Percentiles rank a stretch among this genome's conserved stretches.
phyloP scores from a whole-genome alignment of 164 flowering plant genomes.

The Berberis vulgaris region DNA sequence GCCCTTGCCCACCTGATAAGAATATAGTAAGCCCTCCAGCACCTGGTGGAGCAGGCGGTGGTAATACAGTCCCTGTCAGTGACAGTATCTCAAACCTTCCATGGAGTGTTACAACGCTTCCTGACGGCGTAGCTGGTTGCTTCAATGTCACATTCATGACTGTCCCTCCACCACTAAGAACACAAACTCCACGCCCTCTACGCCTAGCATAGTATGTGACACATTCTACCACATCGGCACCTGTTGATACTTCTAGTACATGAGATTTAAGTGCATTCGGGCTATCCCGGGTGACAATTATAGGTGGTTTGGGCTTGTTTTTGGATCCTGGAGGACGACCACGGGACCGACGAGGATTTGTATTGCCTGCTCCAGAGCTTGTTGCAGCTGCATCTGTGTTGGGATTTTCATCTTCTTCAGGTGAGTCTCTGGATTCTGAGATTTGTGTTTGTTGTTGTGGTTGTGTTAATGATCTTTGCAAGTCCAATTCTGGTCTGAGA shows the following conservation, averaged over 20 bases:
- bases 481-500: conserved; percentile 26
- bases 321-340: conserved; percentile 32
- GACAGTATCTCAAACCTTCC: conserved; percentile 29
- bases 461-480: conserved; percentile 16
- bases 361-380: conserved; percentile 10
- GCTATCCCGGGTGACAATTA: conserved; percentile 23
- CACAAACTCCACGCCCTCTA: conserved; percentile 24
- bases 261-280: conserved; percentile 25
- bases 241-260: conserved; percentile 21
- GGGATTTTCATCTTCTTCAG: conserved; percentile 15
- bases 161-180: conserved; percentile 22
- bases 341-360: conserved; percentile 17
- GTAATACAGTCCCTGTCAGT: conserved; percentile 25
- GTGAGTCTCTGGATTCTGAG: conserved; percentile 14
- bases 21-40: conserved; percentile 22
- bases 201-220: conserved; percentile 18
- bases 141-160: conserved; percentile 21
- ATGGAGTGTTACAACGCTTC: conserved; percentile 16
- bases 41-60: conserved; percentile 30
- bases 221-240: conserved; percentile 21
- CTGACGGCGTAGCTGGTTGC: conserved; percentile 21
- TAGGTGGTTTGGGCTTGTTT: conserved; percentile 30
- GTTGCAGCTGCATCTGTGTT: conserved; percentile 9
- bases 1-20: conserved; percentile 28
- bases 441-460: conserved; percentile 10